Evolutionary conservation across 108 stramenopile species (phyloP).

Genomic region (Poteriospumella lacustris): DNA sequence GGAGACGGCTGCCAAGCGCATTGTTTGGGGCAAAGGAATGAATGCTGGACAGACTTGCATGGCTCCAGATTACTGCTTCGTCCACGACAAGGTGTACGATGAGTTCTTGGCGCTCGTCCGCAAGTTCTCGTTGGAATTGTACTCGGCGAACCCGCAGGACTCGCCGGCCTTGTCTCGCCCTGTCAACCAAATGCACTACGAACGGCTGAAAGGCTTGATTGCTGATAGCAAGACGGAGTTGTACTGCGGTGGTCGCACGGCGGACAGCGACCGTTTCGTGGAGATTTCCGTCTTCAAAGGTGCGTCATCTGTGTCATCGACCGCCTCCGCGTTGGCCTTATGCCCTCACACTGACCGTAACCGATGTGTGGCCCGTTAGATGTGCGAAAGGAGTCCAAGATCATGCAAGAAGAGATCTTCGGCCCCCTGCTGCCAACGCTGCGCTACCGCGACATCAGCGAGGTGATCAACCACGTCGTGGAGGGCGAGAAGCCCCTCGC

Average conservation of each 20-base stretch:
- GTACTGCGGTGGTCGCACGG: conserved; percentile 24
- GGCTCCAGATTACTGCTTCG: conserved; percentile 66
- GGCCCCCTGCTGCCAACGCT: conserved; percentile 75
- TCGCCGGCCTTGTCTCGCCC: conserved; percentile 5
- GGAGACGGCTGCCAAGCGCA: conserved; percentile 44
- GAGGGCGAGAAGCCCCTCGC: conserved; percentile 57
- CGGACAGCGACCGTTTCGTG: background rate
- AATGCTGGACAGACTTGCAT: conserved; percentile 86
- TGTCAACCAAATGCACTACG: conserved; percentile 18
- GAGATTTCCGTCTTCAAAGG: conserved; percentile 25
- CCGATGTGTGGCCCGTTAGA: conserved; percentile 38
- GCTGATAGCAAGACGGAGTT: conserved; percentile 24
- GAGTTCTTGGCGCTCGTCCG: conserved; percentile 15
- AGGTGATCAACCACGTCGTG: conserved; percentile 58
- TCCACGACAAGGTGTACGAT: conserved; percentile 36
- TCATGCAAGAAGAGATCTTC: conserved; percentile 80
- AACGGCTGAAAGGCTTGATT: conserved; percentile 20
- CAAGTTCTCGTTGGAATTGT: conserved; percentile 5
- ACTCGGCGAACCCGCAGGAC: conserved; percentile 13
- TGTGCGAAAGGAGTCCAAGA: conserved; percentile 45
- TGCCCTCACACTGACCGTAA: conserved; percentile 20
- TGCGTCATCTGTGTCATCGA: conserved; percentile 33
- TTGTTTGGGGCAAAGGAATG: conserved; percentile 61
- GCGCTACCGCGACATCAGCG: conserved; percentile 47
- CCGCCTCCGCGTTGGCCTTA: background rate